These are phyloP conservation scores for Gentiana macrophylla DNA, from an alignment of 257 asterid species.

Conservation along the genomic window DNA sequence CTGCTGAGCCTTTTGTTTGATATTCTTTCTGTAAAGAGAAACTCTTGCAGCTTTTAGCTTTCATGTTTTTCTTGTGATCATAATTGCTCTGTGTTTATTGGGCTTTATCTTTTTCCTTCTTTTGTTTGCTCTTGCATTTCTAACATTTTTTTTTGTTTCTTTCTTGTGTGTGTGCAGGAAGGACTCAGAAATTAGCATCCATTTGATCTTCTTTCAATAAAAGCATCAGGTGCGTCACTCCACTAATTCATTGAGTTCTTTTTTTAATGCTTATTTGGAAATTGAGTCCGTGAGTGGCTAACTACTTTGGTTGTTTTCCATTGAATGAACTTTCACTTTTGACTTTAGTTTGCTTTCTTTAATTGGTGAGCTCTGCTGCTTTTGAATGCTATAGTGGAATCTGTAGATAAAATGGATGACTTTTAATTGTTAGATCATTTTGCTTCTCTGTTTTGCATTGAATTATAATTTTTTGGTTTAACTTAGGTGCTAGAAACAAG, in stretches of 20 bases:
- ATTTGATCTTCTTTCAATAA: conserved; percentile 24
- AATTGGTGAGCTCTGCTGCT: conserved; percentile 22
- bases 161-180: conserved; percentile 32
- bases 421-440: no score
- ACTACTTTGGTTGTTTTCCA: conserved; percentile 56
- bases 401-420: neutral
- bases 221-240: conserved; percentile 36
- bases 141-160: conserved; percentile 5
- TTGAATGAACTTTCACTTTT: conserved; percentile 29
- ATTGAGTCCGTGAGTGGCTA: conserved; percentile 44
- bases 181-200: conserved; percentile 23
- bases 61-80: conserved; percentile 67
- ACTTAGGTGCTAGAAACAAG: conserved; percentile 22
- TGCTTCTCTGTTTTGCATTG: no score
- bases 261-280: conserved; percentile 17
- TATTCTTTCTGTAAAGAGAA: neutral
- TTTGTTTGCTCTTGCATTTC: conserved; percentile 8
- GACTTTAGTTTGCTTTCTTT: conserved; percentile 18
- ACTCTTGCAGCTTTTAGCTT: conserved; percentile 23
- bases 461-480: neutral
- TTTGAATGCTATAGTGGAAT: neutral
- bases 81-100: conserved; percentile 22
- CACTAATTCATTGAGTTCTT: conserved; percentile 10
- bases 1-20: neutral
- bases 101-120: conserved; percentile 8